Conservation (phyloP, 441 rosid species). For the Gossypium aridum region DNA sequence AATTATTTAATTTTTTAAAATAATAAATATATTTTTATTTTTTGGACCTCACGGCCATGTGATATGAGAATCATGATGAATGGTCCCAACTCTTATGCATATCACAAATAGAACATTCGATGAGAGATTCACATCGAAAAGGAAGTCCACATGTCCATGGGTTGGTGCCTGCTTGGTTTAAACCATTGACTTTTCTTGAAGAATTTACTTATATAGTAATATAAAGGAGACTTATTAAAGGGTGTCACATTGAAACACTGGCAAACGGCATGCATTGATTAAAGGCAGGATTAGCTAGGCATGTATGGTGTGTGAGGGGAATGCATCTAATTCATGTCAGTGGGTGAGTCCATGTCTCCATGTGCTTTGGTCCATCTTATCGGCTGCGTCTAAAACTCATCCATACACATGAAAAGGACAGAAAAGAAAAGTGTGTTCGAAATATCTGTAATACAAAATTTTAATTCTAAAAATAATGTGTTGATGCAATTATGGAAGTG, state of each 20-base stretch:
- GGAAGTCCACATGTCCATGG: background rate
- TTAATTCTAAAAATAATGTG: no score
- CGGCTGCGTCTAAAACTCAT: background rate
- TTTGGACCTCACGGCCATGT: background rate
- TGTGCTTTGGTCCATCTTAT: background rate
- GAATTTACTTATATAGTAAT: background rate
- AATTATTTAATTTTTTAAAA: no score
- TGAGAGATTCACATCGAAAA: constrained; percentile 6
- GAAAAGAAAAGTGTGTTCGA: background rate
- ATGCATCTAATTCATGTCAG: constrained; percentile 6
- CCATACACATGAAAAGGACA: background rate
- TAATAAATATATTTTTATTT: no score
- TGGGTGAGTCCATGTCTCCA: constrained; percentile 13
- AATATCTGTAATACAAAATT: background rate
- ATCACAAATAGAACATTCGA: background rate
- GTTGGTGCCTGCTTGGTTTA: background rate
- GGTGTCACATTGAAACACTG: background rate
- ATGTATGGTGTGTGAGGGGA: background rate
- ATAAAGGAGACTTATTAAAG: background rate
- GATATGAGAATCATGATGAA: background rate
- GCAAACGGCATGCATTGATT: background rate
- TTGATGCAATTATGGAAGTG: no score
- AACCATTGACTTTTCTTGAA: background rate
- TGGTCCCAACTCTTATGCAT: background rate
- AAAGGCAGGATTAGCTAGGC: background rate